Base-by-base conservation (phyloP, 352 stramenopile species). In the Plasmopara muralis region DNA sequence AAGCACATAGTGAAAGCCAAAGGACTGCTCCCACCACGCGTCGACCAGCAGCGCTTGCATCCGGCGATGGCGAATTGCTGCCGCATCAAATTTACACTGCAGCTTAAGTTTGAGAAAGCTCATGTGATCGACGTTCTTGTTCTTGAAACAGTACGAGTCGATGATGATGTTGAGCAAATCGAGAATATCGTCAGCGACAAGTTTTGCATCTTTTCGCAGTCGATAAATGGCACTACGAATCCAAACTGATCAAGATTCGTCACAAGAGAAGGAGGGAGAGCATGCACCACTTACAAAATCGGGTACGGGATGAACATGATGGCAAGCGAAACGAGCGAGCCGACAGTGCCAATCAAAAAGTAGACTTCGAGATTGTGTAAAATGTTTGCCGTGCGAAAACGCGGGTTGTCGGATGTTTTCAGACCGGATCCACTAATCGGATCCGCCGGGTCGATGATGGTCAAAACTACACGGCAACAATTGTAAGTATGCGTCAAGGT, bases 131-230 rank as follows among this genome's bases (percentile, higher is more conserved):
- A 87, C 51, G 53, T 88, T 86, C 53, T 88, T 90, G 70, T 86
- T 87, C 60, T 87, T 86, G 69, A 91, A 91, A 48, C 80, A 91
- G 62, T 91, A 91, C 49, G 80, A 85, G 58, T 91, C 80, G 25
- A 91, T 64, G 25, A 89, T 87, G 39, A 90, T 76, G 50, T 90
- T 88, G 43, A 88, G 64, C 10, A 90, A 56, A 0, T 88, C 80
- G 2, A 85, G 50, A 39, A 90, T 77, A 42, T 86, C 77, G 9
- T 74, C 75, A 8, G 72, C 67, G 2, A 62, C 66, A 31, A 64
- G 53, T 10, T 42, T 49, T 0, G 75, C 74, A 29, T 90, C 69
- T 6, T 64, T 50, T 14, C 72, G 72, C 8, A 90, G 59, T 9
- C 60, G 57, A 6, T 62, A 66, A 38, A 88, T 88, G 6, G 72